Evolutionary conservation across 306 rosid species (phyloP), one percentile per base, ranked within the genome.

Genomic region (Cicer yamashitae): DNA sequence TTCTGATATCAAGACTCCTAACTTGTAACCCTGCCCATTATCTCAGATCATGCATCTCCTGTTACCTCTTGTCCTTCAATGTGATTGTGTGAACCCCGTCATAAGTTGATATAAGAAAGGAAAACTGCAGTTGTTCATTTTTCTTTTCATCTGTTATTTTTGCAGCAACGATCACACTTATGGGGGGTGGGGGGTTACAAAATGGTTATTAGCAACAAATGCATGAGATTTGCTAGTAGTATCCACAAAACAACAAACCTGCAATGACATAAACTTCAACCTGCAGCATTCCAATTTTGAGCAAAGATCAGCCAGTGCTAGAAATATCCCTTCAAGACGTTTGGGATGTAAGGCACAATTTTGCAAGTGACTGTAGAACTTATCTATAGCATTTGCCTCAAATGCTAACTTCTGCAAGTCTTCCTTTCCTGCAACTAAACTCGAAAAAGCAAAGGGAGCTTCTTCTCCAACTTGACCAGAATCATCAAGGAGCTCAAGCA

Each of bases 251-350:
- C 90, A 83, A 86, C 93, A 66, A 48, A 89, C 99, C 99, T 94
- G 85, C 79, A 90, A 79, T 1, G 90, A 86, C 47, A 94, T 82
- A 85, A 94, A 90, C 81, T 86, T 87, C 25, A 86, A 88, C 84
- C 99, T 84, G 86, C 99, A 92, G 87, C 92, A 77, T 88, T 94
- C 99, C 91, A 92, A 84, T 73, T 88, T 89, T 82, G 97, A 92
- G 93, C 99, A 94, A 52, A 94, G 84, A 77, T 89, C 89, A 58
- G 93, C 93, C 82, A 94, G 75, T 45, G 88, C 97, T 79, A 89
- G 79, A 86, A 89, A 85, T 59, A 88, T 58, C 82, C 99, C 99
- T 83, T 92, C 89, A 81, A 86, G 83, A 50, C 96, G 93, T 84
- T 84, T 94, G 63, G 96, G 86, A 75, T 81, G 76, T 17, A 82